Conservation (phyloP, 2,329 filamentous ascomycete species). For the Fusarium temperatum region DNA sequence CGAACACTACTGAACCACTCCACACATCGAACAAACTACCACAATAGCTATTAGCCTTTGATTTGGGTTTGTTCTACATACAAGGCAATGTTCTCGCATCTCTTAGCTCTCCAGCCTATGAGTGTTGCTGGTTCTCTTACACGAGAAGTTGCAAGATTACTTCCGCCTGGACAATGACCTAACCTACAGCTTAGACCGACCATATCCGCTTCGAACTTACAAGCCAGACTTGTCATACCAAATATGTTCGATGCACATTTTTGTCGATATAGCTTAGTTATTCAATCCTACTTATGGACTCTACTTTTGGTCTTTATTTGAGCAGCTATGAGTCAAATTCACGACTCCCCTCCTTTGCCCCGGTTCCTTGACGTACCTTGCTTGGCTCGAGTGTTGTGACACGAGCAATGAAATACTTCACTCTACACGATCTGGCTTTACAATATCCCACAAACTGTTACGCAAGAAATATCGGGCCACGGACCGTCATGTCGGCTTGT, state of each 20-base stretch:
- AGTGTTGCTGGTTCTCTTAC: neutral
- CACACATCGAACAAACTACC: neutral
- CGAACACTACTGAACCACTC: neutral
- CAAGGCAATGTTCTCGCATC: fast-evolving
- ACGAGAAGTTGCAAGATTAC: neutral
- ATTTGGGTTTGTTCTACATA: neutral
- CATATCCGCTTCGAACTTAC: too few relatives aligned
- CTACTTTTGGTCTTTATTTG: neutral
- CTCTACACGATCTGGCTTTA: neutral
- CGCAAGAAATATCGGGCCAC: slow-evolving; percentile 49
- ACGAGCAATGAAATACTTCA: fast-evolving
- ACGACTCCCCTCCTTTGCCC: neutral
- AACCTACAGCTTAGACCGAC: neutral
- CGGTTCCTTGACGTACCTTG: fast-evolving
- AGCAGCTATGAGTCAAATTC: fast-evolving
- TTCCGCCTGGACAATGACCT: neutral
- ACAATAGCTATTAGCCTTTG: neutral
- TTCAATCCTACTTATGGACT: neutral
- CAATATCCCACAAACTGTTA: neutral
- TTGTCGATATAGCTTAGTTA: fast-evolving
- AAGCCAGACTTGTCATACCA: neutral
- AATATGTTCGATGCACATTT: neutral
- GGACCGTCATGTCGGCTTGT: neutral
- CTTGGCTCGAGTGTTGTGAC: neutral
- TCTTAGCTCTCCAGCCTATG: neutral